A percentile compares a stretch with the other conserved stretches of the same genome.
Evolutionary conservation across 257 asterid genomes (phyloP).

Genomic region (Penstemon eatonii): DNA sequence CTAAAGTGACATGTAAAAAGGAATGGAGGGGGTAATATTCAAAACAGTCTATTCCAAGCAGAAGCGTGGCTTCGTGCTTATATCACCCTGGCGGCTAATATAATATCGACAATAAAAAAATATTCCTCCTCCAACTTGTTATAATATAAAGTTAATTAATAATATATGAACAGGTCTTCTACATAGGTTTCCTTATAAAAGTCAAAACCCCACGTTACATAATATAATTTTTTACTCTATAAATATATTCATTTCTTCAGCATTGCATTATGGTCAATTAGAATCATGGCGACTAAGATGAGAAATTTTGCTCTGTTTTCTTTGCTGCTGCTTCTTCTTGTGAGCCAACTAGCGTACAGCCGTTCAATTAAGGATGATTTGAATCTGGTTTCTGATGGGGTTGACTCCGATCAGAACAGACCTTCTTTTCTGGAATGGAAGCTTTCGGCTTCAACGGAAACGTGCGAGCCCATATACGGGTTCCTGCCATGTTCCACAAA

Average conservation of each 20-base stretch:
- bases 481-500: conserved; percentile 60
- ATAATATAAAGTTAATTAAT: background rate
- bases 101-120: background rate
- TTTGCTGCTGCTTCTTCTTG: conserved; percentile 38
- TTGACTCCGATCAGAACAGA: background rate
- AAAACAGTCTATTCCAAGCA: too few relatives aligned
- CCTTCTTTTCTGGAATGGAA: conserved; percentile 27
- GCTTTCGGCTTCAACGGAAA: conserved; percentile 30
- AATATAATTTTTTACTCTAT: background rate
- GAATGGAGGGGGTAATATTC: too few relatives aligned
- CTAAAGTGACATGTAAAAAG: too few relatives aligned
- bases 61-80: background rate
- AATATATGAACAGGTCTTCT: background rate
- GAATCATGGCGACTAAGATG: conserved; percentile 25
- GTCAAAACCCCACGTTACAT: conserved; percentile 6
- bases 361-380: conserved; percentile 37
- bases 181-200: background rate
- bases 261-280: background rate
- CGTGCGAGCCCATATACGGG: conserved; percentile 54
- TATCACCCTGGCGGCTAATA: conserved; percentile 25
- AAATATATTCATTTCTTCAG: background rate
- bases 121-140: conserved; percentile 7
- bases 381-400: conserved; percentile 33
- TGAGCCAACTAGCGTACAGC: conserved; percentile 31
- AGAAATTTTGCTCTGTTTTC: conserved; percentile 19